These are phyloP conservation scores for Mycena chlorophos DNA, from an alignment of 768 basidiomycete genomes.

Conservation along the genomic window DNA sequence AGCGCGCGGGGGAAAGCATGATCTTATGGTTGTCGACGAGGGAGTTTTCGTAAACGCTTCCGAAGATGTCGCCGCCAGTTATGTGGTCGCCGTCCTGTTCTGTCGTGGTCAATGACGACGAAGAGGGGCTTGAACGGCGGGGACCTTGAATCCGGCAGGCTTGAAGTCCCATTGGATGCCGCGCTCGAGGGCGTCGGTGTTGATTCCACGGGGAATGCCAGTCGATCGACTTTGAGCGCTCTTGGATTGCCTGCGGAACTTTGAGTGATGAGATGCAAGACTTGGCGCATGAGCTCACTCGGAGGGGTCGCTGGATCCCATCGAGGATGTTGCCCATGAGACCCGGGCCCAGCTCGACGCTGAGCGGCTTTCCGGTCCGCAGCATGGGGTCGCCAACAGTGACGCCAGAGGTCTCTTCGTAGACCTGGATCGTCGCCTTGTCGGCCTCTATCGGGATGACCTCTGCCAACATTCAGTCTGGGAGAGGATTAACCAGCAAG, in stretches of 20 bases:
- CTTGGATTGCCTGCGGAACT: constrained; percentile 77
- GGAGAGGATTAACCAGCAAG: neutral
- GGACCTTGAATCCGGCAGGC: constrained; percentile 75
- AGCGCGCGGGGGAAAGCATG: constrained; percentile 93
- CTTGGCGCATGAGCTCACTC: constrained; percentile 49
- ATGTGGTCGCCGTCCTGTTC: constrained; percentile 93
- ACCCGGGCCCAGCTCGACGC: constrained; percentile 96
- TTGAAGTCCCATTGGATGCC: constrained; percentile 93
- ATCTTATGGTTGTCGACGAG: constrained; percentile 96
- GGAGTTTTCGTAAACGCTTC: constrained; percentile 95
- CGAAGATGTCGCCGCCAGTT: constrained; percentile 95
- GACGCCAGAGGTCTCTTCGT: constrained; percentile 98
- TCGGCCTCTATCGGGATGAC: constrained; percentile 98
- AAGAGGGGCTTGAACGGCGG: constrained; percentile 10
- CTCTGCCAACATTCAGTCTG: constrained; percentile 53
- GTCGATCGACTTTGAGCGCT: constrained; percentile 98
- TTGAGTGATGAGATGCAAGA: constrained; percentile 15
- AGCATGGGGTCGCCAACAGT: constrained; percentile 98
- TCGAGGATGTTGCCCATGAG: constrained; percentile 99
- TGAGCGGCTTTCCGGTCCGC: constrained; percentile 95
- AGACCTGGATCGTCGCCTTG: constrained; percentile 98
- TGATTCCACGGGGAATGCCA: constrained; percentile 98
- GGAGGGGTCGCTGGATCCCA: constrained; percentile 90
- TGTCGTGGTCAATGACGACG: constrained; percentile 10
- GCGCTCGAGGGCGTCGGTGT: constrained; percentile 92